Conservation (phyloP, 306 rosid species). For the Castanopsis chinensis region DNA sequence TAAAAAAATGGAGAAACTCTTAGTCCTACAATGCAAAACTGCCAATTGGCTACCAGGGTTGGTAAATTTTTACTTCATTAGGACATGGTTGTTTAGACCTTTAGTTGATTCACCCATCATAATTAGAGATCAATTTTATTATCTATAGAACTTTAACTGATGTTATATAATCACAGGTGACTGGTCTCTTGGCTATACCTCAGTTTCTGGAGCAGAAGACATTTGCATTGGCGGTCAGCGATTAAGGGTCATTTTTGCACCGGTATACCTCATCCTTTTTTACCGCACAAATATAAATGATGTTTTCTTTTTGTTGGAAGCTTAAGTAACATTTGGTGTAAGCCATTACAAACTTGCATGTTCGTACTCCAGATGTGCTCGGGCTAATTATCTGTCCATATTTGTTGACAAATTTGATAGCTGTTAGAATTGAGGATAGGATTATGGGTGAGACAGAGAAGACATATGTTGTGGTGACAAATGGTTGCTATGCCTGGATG, state of each 20-base stretch:
- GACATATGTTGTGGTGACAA: too few species aligned
- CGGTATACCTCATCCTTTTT: conserved; percentile 44
- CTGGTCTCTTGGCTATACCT: conserved; percentile 72
- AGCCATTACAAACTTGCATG: background rate
- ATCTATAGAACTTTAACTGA: background rate
- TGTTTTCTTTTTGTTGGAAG: background rate
- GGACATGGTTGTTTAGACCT: background rate
- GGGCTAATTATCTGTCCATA: background rate
- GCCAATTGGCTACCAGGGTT: background rate
- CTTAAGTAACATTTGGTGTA: background rate
- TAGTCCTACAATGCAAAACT: background rate
- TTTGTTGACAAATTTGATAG: background rate
- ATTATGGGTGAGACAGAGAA: too few species aligned
- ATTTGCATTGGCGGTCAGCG: conserved; percentile 67
- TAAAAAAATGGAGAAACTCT: background rate
- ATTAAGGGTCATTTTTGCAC: conserved; percentile 61
- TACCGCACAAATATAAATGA: background rate
- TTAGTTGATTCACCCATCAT: background rate
- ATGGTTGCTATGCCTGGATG: too few species aligned
- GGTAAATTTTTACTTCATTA: background rate
- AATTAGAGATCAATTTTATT: conserved; percentile 1
- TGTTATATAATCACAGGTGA: conserved; percentile 45
- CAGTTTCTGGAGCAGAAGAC: conserved; percentile 65
- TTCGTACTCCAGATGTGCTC: background rate
- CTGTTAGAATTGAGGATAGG: too few species aligned